Base-by-base conservation (phyloP, 2,329 filamentous ascomycete genomes). In the Penicillium hesseltinei region DNA sequence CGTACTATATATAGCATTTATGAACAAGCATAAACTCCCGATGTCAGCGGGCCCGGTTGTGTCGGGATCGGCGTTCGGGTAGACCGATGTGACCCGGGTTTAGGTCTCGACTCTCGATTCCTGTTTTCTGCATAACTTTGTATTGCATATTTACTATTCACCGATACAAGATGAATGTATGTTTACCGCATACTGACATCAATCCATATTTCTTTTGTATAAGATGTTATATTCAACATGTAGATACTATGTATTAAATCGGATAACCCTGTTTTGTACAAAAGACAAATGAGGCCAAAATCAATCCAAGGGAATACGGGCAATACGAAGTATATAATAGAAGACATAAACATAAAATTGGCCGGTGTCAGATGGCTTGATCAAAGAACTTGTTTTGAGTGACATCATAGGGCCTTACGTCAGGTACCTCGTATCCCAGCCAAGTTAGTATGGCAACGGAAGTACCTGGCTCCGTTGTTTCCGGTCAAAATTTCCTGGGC, bases 381-480 rank as follows among this genome's bases (percentile, higher is more conserved):
- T 51, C 15, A 4, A 33, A 23, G 17, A 4, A 8, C 35, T 43
- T 54, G 36, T 57, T 56, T 48, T 27, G 44, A 21, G 64, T 69
- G 67, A 69, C 67, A 69, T 69, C 67, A 69, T 46, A 21, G 25
- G 21, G 36, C 38, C 48, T 68, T 67, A 67, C 64, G 63, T 65
- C 65, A 67, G 66, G 67, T 62, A 67, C 63, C 29, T 62, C 13
- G 5, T 2, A 15, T 11, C 43, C 23, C 58, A 33, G 52, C 50
- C 35, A 58, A 57, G 23, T 53, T 61, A 61, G 60, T 64, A 57
- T 61, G 57, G 23, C 33, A 11, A 47, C 45, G 38, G 58, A 66
- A 54, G 60, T 66, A 66, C 60, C 57, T 39, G 25, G 19, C 35
- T 7, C 61, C 59, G 61, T 66, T 55, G 62, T 65, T 64, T 64